A percentile compares a stretch with the other conserved stretches of the same genome.
These are phyloP conservation scores for Phanerodontia chrysosporium DNA, from an alignment of 768 basidiomycete species.

Conservation along the genomic window DNA sequence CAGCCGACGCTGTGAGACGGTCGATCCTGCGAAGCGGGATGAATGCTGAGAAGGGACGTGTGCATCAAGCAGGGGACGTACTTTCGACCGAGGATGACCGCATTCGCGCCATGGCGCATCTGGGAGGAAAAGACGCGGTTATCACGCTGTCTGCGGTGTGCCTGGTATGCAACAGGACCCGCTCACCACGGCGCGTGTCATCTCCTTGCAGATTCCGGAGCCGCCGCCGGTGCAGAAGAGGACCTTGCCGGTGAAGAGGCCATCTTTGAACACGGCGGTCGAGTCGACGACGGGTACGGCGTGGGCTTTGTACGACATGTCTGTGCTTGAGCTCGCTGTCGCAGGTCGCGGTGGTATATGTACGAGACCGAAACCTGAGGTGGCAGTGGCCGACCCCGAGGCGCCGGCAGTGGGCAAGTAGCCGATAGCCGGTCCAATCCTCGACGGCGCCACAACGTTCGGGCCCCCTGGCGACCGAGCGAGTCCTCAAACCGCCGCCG, in stretches of 20 bases:
- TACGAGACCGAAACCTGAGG: too few relatives aligned
- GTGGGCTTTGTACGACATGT: slow-evolving; percentile 20
- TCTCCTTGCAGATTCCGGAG: slow-evolving; percentile 87
- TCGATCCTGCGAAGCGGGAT: slow-evolving; percentile 42
- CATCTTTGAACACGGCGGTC: slow-evolving; percentile 62
- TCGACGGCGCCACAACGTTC: slow-evolving; percentile 3
- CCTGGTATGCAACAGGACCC: background rate
- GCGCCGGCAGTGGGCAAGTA: background rate
- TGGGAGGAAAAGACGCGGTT: slow-evolving; percentile 22
- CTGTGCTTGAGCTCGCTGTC: background rate
- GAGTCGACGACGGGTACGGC: slow-evolving; percentile 49
- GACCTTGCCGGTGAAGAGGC: slow-evolving; percentile 89
- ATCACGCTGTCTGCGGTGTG: background rate
- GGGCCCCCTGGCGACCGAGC: background rate
- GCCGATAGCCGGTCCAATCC: background rate
- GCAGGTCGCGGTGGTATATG: too few relatives aligned
- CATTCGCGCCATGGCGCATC: slow-evolving; percentile 82
- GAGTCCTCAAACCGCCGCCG: background rate
- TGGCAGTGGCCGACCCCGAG: background rate
- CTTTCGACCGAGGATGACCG: slow-evolving; percentile 86
- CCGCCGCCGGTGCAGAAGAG: slow-evolving; percentile 89
- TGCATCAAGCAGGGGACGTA: slow-evolving; percentile 34
- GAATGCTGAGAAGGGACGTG: background rate
- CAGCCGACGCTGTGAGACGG: slow-evolving; percentile 63
- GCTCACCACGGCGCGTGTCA: slow-evolving; percentile 80